Evolutionary conservation across 2,329 filamentous ascomycete genomes (phyloP).

Genomic region (Geoglossum cookeanum): DNA sequence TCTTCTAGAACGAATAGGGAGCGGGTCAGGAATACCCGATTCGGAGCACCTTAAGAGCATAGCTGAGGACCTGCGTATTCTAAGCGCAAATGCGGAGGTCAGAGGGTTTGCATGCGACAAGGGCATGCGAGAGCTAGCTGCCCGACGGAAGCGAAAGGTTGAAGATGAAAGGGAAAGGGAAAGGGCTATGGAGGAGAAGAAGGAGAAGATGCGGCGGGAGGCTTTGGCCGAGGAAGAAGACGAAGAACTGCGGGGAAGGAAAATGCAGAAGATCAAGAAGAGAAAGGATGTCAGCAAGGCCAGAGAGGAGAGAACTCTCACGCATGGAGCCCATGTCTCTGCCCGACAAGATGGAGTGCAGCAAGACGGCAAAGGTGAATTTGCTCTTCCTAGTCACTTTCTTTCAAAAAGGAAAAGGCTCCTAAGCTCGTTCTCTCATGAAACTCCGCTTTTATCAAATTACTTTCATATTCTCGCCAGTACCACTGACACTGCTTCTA

Average conservation of each 20-base stretch:
- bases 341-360: conserved; percentile 45
- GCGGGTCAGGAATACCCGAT: conserved; percentile 39
- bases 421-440: not conserved
- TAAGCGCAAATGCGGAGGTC: conserved; percentile 47
- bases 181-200: conserved; percentile 30
- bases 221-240: conserved; percentile 19
- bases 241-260: conserved; percentile 26
- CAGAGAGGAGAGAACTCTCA: conserved; percentile 39
- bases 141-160: conserved; percentile 40
- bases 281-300: conserved; percentile 49
- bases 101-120: conserved; percentile 50
- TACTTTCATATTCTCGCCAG: not conserved
- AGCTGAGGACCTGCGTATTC: conserved; percentile 41
- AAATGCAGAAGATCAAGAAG: conserved; percentile 52
- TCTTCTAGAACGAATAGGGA: conserved; percentile 42
- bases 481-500: too few species aligned
- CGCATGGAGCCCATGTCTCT: conserved; percentile 42
- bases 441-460: not conserved
- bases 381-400: not conserved
- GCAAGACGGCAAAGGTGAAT: conserved; percentile 32
- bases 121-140: conserved; percentile 51
- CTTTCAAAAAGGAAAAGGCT: not conserved
- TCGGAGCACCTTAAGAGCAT: conserved; percentile 45
- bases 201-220: conserved; percentile 24
- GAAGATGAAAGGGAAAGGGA: conserved; percentile 34